Base-by-base conservation (phyloP, 345 rosid species). In the Adansonia digitata region DNA sequence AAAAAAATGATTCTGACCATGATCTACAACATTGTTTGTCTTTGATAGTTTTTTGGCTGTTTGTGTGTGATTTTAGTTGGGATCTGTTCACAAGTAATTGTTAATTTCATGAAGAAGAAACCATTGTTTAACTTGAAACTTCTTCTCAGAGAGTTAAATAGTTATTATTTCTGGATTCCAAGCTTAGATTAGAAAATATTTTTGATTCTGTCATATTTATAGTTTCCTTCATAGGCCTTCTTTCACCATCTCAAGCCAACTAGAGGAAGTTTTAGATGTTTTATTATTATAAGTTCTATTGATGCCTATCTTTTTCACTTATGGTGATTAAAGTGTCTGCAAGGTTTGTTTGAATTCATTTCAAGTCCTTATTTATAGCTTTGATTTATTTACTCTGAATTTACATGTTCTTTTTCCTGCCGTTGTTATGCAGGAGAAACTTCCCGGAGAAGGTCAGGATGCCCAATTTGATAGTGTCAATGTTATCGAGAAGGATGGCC, bases 381-480 rank as follows among this genome's bases (percentile, higher is more conserved):
- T 51, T 51, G n/a, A 2, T 20, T 17, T 51, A 39, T 14, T 11
- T 75, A 29, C 18, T 51, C 31, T n/a, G 35, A 48, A 26, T 51
- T 62, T 5, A 27, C 7, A 15, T 75, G 42, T 13, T 29, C 29
- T 80, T 55, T 15, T 61, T 27, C 52, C 57, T 12, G 72, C 68
- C 42, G 60, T 63, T 57, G 66, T 73, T 77, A 42, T 76, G 22
- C 62, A 92, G 97, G 92, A 89, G 64, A 90, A 88, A 59, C 88
- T 85, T 34, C 90, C 91, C 0, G 95, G 92, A 69, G 89, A 88
- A 69, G 83, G 74, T 26, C 80, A 81, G 24, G 93, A 88, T 77
- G 75, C 79, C 53, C 89, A 80, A 49, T 87, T 88, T 69, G 89
- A 90, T 20, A 84, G 83, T 70, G 89, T 83, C 60, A 84, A 77